Base-by-base conservation (phyloP, 768 basidiomycete genomes). In the Heimioporus sp. region DNA sequence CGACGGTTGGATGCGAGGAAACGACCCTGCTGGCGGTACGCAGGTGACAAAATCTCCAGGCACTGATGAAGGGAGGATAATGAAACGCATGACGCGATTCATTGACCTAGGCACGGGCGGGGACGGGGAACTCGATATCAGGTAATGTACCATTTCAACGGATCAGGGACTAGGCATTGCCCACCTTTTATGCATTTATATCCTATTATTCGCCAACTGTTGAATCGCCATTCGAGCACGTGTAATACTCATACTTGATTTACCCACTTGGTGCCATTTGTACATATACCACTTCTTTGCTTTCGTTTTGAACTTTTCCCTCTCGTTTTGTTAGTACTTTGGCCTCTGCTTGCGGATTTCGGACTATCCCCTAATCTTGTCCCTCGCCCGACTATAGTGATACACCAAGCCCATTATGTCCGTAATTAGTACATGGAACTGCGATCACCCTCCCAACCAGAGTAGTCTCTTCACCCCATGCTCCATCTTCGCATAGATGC, bases 401-500 rank as follows among this genome's bases (percentile, higher is more conserved):
- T 53, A 58, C 49, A 63, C 13, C 49, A 48, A 47, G 56, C 49
- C 44, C 56, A 53, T 36, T 43, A 40, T 17, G 24, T 55, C 44
- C 46, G 43, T 62, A 63, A 51, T 52, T 13, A 51, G 34, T 36
- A 34, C 38, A 45, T 20, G 28, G 43, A 48, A 34, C 10, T 45
- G 42, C 9, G 46, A 55, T 67, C 59, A 90, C 56, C 86, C 80
- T 44, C 91, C 90, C 43, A 96, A 70, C 93, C 93, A 96, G 53
- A 96, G 70, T 65, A 96, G 72, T 57, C 92, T 76, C 77, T 95
- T 98, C 46, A 97, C 77, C 0, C 90, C 91, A 66, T 96, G 92
- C 64, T 97, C 94, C 83, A 96, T 87, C 72, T 93, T 92, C 13
- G 92, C 82, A 67, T 91, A 89, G 58, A 95, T 76, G 54, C 85